Evolutionary conservation across 768 basidiomycete species (phyloP).

Genomic region (Neoboletus subvelutipes): DNA sequence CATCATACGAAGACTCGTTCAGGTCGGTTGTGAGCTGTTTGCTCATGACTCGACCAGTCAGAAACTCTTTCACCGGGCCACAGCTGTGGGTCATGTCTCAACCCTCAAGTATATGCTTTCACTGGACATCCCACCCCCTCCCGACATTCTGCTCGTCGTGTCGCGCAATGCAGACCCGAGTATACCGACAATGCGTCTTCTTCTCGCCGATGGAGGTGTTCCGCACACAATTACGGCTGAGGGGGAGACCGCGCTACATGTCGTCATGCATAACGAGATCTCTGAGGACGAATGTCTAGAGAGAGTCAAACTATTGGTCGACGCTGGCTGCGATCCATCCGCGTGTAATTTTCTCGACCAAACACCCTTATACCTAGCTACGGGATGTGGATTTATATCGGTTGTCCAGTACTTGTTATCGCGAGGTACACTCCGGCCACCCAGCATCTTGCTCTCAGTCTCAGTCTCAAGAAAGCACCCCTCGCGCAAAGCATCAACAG

Average conservation of each 20-base stretch:
- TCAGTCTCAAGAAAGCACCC: not conserved
- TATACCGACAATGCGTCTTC: not conserved
- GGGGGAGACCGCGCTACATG: not conserved
- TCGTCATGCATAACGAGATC: not conserved
- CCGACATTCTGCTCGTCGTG: not conserved
- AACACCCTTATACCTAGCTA: not conserved
- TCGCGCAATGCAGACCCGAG: not conserved
- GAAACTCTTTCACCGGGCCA: not conserved
- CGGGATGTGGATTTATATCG: not conserved
- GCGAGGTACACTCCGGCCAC: not conserved
- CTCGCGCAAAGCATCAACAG: not conserved
- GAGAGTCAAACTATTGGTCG: not conserved
- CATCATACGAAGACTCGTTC: not conserved
- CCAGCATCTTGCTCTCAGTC: not conserved
- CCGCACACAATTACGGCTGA: not conserved
- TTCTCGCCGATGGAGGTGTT: not conserved
- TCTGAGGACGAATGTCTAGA: not conserved
- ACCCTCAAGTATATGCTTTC: not conserved
- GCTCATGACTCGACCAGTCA: not conserved
- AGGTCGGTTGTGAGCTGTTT: not conserved
- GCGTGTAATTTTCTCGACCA: not conserved
- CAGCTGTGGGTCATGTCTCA: not conserved
- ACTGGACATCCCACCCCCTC: not conserved
- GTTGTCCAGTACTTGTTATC: not conserved
- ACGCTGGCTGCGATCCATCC: not conserved